Percentiles rank a stretch among this genome's conserved stretches.
Evolutionary conservation across 2,329 filamentous ascomycete species (phyloP).

Genomic region (Talaromyces rugulosus): DNA sequence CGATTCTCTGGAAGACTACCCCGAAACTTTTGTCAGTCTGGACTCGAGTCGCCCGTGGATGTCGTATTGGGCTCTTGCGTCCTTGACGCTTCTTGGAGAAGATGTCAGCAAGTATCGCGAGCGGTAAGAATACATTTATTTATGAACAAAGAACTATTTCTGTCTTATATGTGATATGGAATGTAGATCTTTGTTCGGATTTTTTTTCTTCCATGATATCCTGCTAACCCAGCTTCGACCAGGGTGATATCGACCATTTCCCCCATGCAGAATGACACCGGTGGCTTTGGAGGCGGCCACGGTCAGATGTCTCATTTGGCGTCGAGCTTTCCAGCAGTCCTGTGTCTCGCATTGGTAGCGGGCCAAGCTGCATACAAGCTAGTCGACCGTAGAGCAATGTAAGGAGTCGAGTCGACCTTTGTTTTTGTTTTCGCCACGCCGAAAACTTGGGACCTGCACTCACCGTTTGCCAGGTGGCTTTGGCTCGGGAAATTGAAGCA

Average conservation of each 20-base stretch:
- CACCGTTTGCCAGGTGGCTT: slow-evolving; percentile 56
- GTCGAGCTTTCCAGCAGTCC: slow-evolving; percentile 77
- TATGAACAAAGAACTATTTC: not conserved
- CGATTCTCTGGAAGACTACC: slow-evolving; percentile 55
- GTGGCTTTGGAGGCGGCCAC: slow-evolving; percentile 91
- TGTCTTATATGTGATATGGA: not conserved
- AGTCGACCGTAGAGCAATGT: slow-evolving; percentile 75
- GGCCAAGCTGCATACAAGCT: slow-evolving; percentile 68
- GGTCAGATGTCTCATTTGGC: slow-evolving; percentile 87
- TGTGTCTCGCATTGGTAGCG: slow-evolving; percentile 74
- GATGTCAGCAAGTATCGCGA: slow-evolving; percentile 64
- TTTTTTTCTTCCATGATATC: not conserved
- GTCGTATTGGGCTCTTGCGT: slow-evolving; percentile 85
- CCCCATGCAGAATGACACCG: slow-evolving; percentile 74
- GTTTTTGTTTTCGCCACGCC: not conserved
- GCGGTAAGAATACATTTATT: slow-evolving; percentile 39
- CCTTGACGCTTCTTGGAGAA: slow-evolving; percentile 69
- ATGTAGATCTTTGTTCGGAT: not conserved
- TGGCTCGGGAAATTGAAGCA: slow-evolving; percentile 88
- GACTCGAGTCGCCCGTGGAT: slow-evolving; percentile 93
- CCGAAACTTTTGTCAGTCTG: slow-evolving; percentile 64
- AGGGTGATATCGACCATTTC: slow-evolving; percentile 68
- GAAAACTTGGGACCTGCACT: not conserved
- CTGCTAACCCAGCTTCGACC: slow-evolving; percentile 7
- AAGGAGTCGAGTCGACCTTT: slow-evolving; percentile 20